Evolutionary conservation across 768 basidiomycete genomes (phyloP).

Genomic region (Exidia glandulosa): DNA sequence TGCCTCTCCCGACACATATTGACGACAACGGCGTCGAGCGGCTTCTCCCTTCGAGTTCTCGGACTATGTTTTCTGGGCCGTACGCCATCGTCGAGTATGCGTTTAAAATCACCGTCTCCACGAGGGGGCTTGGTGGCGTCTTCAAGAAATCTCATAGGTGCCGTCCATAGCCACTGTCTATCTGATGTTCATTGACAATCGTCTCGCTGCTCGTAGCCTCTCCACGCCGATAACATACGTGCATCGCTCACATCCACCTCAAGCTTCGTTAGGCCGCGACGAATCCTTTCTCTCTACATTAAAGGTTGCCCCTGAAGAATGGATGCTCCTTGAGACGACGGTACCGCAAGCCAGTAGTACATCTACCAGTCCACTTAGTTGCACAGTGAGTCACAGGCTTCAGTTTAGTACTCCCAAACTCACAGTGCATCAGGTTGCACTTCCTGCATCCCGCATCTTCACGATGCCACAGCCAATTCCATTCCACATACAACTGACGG

Average conservation of each 20-base stretch:
- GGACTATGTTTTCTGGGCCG: neutral
- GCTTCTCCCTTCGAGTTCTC: neutral
- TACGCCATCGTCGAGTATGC: neutral
- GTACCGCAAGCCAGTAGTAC: neutral
- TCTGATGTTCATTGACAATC: neutral
- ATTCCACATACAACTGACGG: slow-evolving; percentile 50
- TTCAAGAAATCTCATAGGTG: slow-evolving; percentile 1
- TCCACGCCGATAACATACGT: slow-evolving; percentile 38
- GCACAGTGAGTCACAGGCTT: slow-evolving; percentile 28
- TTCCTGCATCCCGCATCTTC: slow-evolving; percentile 46
- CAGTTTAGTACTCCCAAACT: neutral
- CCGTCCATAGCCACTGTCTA: neutral
- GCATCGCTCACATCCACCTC: slow-evolving; percentile 44
- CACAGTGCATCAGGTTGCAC: slow-evolving; percentile 35
- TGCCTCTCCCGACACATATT: neutral
- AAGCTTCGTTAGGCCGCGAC: slow-evolving; percentile 35
- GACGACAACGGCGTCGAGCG: neutral
- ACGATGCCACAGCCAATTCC: slow-evolving; percentile 46
- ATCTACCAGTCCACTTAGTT: neutral
- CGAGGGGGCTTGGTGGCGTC: neutral
- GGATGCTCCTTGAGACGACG: slow-evolving; percentile 21
- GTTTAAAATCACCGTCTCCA: neutral
- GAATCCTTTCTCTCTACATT: slow-evolving; percentile 45
- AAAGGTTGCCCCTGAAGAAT: slow-evolving; percentile 57
- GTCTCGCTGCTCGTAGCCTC: slow-evolving; percentile 23